Evolutionary conservation across 83 land plant genomes (phyloP).

Genomic region (Thuja plicata): DNA sequence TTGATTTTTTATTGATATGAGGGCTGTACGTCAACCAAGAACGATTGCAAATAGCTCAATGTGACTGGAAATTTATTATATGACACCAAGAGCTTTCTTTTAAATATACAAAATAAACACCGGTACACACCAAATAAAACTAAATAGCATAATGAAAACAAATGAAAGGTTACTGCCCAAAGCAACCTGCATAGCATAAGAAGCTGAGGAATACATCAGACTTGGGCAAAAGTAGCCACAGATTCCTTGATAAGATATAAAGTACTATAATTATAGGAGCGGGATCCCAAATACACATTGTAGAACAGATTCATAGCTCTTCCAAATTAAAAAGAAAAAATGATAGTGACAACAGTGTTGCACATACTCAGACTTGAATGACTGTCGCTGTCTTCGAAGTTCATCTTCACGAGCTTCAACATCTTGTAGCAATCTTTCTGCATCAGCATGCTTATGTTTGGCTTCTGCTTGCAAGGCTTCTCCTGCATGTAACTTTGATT

Average conservation of each 20-base stretch:
- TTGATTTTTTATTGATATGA: not conserved
- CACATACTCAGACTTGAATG: slow-evolving; percentile 75
- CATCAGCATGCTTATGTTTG: slow-evolving; percentile 46
- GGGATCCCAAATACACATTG: not conserved
- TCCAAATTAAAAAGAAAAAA: not conserved
- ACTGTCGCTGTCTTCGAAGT: slow-evolving; percentile 55
- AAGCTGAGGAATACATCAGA: not conserved
- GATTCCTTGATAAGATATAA: not conserved
- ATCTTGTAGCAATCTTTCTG: slow-evolving; percentile 82
- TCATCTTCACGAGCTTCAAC: slow-evolving; percentile 99
- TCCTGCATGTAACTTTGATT: slow-evolving; percentile 64
- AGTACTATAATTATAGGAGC: not conserved
- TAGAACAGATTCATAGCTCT: not conserved
- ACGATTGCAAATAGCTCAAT: not conserved
- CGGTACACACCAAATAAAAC: not conserved
- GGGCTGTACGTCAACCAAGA: not conserved
- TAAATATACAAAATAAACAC: not conserved
- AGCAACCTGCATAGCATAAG: not conserved
- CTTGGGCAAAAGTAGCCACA: not conserved
- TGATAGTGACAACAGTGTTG: not conserved
- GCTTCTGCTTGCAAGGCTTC: slow-evolving; percentile 79
- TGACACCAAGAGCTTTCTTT: not conserved
- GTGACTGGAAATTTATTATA: not conserved
- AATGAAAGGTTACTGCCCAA: not conserved
- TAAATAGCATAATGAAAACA: not conserved